A percentile compares a stretch with the other conserved stretches of the same genome.
Conservation (phyloP, 1,284 basidiomycete genomes). For the Sporisorium sorghi region DNA sequence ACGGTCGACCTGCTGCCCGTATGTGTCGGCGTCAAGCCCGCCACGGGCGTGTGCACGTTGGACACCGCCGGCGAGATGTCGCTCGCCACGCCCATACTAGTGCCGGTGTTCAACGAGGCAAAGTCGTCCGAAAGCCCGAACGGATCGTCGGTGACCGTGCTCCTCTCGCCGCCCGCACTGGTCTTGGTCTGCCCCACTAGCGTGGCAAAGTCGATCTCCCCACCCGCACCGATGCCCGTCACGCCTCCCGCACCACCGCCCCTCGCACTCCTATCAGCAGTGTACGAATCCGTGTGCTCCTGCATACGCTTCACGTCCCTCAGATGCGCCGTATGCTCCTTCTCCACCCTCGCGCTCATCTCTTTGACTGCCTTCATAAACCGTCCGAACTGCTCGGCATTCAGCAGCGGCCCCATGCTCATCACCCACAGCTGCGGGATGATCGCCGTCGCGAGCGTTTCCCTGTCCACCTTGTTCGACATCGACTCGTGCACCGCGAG, state of each 20-base stretch:
- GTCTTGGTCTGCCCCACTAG: constrained; percentile 58
- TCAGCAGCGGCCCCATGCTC: constrained; percentile 74
- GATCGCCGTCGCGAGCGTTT: constrained; percentile 83
- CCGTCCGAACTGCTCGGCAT: constrained; percentile 84
- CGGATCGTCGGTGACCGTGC: constrained; percentile 44
- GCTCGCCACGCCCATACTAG: constrained; percentile 18
- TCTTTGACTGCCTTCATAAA: constrained; percentile 70
- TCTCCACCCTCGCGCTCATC: constrained; percentile 81
- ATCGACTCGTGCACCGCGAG: constrained; percentile 94
- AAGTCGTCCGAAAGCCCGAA: constrained; percentile 50
- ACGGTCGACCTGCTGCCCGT: constrained; percentile 24
- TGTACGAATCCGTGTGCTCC: constrained; percentile 62
- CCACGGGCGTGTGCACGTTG: constrained; percentile 14
- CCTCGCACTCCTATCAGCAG: constrained; percentile 7
- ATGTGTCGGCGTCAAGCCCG: constrained; percentile 44
- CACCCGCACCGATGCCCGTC: constrained; percentile 47
- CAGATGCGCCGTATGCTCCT: constrained; percentile 76
- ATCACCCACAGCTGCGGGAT: constrained; percentile 67
- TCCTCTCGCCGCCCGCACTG: constrained; percentile 17
- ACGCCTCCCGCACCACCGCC: constrained; percentile 28
- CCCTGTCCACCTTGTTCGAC: constrained; percentile 92
- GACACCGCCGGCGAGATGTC: constrained; percentile 40
- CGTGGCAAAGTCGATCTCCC: constrained; percentile 66
- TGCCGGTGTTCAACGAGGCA: constrained; percentile 3
- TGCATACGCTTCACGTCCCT: constrained; percentile 56